Base-by-base conservation (phyloP, 345 rosid genomes). In the Trapa incisa region DNA sequence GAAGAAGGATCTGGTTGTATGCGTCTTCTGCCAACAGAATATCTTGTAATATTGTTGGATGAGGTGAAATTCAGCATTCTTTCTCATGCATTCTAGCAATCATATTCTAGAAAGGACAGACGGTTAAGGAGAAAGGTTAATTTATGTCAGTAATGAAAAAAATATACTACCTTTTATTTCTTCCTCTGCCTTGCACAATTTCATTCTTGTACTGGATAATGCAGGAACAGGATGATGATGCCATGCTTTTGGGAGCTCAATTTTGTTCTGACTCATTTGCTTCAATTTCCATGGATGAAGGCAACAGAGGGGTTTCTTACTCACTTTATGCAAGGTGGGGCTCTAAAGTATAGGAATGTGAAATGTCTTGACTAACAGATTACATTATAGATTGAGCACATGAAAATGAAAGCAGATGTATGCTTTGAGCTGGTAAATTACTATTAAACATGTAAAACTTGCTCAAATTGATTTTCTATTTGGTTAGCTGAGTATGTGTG, bases 21-120 rank as follows among this genome's bases (percentile, higher is more conserved):
- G 37, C 79, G 96, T n/a, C 90, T 94, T 76, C 80, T 94, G 66
- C 99, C 99, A 22, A 91, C 97, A 11, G 99, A 94, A 74, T 86
- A 91, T 83, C 91, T 94, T 65, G 91, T 91, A 76, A 81, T 85
- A 74, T 77, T 89, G 81, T 78, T 91, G 65, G 97, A 91, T 72
- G 96, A 91, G 95, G 99, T 89, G 70, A 72, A 38, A 33, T 2
- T 54, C 60, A 16, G 12, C 41, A 5, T 47, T 61, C 41, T 11
- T 14, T 61, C 10, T 16, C 48, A 32, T 58, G 32, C 38, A 33
- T 43, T 38, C 41, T 61, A 17, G 47, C 48, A 56, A 64, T 64
- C 5, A 35, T 71, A 42, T 42, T 61, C 36, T 53, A 43, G 32
- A 39, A 5, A 42, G 15, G 17, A 17, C 36, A 58, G 3, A 16